These are phyloP conservation scores for Tulasnella sp. DNA, from an alignment of 768 basidiomycete genomes.

Conservation along the genomic window DNA sequence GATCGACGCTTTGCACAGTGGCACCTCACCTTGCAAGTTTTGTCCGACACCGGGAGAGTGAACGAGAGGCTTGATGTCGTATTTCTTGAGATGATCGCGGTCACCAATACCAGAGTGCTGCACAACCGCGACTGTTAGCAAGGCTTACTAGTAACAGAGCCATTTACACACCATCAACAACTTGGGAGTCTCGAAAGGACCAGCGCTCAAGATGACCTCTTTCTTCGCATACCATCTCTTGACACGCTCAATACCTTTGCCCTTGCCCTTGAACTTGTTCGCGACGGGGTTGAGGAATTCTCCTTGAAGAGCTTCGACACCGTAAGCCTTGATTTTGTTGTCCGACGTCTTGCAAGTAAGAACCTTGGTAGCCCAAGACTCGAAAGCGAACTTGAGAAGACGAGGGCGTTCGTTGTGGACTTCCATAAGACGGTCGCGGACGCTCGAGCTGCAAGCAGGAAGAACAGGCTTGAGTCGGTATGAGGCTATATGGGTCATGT, in stretches of 20 bases:
- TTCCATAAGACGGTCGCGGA: slow-evolving; percentile 5
- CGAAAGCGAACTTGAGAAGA: slow-evolving; percentile 5
- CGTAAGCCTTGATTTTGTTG: slow-evolving; percentile 13
- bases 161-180: slow-evolving; percentile 11
- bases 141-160: background rate
- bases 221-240: slow-evolving; percentile 15
- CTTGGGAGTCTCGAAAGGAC: slow-evolving; percentile 18
- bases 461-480: background rate
- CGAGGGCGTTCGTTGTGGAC: background rate
- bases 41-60: slow-evolving; percentile 21
- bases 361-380: slow-evolving; percentile 12
- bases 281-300: slow-evolving; percentile 8
- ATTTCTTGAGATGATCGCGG: slow-evolving; percentile 9
- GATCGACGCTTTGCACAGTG: background rate
- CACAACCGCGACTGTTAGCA: background rate
- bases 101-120: slow-evolving; percentile 24
- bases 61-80: slow-evolving; percentile 13
- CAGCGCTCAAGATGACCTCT: slow-evolving; percentile 21
- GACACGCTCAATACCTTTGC: background rate
- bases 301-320: background rate
- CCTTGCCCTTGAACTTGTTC: slow-evolving; percentile 5
- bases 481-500: background rate
- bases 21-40: slow-evolving; percentile 19
- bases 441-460: background rate
- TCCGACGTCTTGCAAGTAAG: slow-evolving; percentile 6